Evolutionary conservation across 129 eudicot genomes (phyloP).

Genomic region (Apium graveolens): DNA sequence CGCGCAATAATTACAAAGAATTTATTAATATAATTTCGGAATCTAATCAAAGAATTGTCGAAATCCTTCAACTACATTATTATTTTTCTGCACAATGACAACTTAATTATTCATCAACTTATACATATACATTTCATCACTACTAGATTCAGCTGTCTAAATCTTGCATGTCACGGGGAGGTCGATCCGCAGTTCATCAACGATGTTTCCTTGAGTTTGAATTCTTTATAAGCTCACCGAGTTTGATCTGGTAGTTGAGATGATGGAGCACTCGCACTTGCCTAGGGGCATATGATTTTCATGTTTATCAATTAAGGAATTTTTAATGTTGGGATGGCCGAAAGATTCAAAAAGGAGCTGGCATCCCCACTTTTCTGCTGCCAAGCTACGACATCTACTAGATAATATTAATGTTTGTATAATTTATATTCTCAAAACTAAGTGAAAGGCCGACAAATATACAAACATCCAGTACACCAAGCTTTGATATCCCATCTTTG

Average conservation of each 20-base stretch:
- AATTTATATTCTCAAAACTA: slow-evolving; percentile 25
- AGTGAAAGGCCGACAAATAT: slow-evolving; percentile 41
- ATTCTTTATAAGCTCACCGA: neutral
- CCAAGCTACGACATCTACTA: slow-evolving; percentile 6
- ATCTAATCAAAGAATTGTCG: neutral
- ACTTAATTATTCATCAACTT: neutral
- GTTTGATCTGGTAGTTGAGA: neutral
- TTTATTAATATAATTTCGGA: neutral
- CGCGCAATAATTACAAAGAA: neutral
- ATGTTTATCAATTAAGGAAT: neutral
- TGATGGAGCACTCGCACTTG: neutral
- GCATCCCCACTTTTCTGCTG: neutral
- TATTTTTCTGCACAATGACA: neutral
- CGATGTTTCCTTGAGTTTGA: neutral
- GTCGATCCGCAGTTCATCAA: neutral
- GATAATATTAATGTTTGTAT: neutral
- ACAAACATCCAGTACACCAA: slow-evolving; percentile 37
- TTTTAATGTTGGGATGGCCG: neutral
- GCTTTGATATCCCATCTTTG: slow-evolving; percentile 36
- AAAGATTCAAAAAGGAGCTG: slow-evolving; percentile 5
- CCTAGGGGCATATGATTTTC: neutral
- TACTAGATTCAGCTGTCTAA: too few relatives aligned
- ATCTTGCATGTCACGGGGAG: neutral
- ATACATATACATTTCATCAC: neutral
- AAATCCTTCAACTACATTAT: slow-evolving; percentile 1